Conservation (phyloP, 2,329 filamentous ascomycete genomes). For the Pseudogymnoascus sp. region DNA sequence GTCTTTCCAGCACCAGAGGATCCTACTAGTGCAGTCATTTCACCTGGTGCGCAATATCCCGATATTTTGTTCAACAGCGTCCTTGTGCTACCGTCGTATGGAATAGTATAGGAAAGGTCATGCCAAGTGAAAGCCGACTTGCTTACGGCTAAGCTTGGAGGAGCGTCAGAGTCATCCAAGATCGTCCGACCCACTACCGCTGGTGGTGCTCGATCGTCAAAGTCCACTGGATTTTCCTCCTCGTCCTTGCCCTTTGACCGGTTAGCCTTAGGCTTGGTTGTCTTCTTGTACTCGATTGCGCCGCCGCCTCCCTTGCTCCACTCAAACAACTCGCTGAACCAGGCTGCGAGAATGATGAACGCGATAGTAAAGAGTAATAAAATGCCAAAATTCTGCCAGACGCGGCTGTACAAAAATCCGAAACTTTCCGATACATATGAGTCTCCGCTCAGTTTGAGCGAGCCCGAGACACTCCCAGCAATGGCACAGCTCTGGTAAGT, state of each 20-base stretch:
- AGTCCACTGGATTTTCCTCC: conserved; percentile 11
- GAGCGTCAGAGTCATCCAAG: conserved; percentile 12
- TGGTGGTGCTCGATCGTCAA: background rate
- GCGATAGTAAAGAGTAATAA: background rate
- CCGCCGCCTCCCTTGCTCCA: background rate
- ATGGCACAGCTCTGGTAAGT: conserved; percentile 46
- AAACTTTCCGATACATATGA: background rate
- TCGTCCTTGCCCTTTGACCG: background rate
- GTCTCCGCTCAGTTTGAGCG: background rate
- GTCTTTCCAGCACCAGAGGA: conserved; percentile 71
- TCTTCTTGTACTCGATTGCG: background rate
- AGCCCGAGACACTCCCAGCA: conserved; percentile 42
- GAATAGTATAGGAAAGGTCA: conserved; percentile 59
- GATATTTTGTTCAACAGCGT: conserved; percentile 69
- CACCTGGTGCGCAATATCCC: conserved; percentile 71
- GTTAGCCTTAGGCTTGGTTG: background rate
- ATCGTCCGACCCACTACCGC: background rate
- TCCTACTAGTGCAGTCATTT: conserved; percentile 55
- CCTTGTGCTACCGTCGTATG: conserved; percentile 51
- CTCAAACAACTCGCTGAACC: conserved; percentile 33
- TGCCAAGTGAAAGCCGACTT: conserved; percentile 64
- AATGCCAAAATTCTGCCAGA: conserved; percentile 55
- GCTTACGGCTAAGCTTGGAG: conserved; percentile 10
- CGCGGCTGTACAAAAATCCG: conserved; percentile 37
- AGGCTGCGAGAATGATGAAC: conserved; percentile 46